Percentiles rank a stretch among this genome's conserved stretches.
These are phyloP conservation scores for Mucor circinelloides DNA, from an alignment of 371 early-diverging fungal species.

Conservation along the genomic window DNA sequence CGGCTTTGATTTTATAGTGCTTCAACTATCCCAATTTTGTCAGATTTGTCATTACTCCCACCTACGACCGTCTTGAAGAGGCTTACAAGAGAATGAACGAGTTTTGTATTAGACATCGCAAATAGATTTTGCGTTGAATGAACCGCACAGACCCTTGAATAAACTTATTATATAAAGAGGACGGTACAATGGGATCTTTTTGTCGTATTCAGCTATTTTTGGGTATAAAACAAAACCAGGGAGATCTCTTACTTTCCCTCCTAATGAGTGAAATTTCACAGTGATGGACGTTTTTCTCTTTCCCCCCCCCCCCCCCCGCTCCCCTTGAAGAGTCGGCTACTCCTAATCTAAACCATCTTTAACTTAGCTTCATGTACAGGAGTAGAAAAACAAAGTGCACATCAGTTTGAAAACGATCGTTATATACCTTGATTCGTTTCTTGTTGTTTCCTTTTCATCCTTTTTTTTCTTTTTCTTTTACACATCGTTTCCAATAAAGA, in stretches of 20 bases:
- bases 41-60: constrained; percentile 84
- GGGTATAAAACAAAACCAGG: neutral
- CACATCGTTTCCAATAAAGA: neutral
- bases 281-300: too few relatives aligned
- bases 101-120: constrained; percentile 78
- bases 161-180: too few relatives aligned
- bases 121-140: constrained; percentile 8
- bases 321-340: neutral
- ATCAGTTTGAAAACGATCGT: neutral
- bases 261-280: neutral
- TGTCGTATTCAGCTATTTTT: neutral
- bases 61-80: constrained; percentile 67
- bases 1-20: constrained; percentile 44
- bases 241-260: neutral
- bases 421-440: neutral
- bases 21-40: constrained; percentile 83
- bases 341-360: constrained; percentile 4
- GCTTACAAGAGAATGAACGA: constrained; percentile 79
- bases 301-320: too few relatives aligned
- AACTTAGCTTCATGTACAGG: neutral
- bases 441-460: neutral
- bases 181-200: too few relatives aligned
- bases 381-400: neutral
- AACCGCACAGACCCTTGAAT: constrained; percentile 5
- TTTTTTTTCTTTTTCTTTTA: neutral